Conservation (phyloP, 176 grass and related monocot species). For the Musa itinerans region DNA sequence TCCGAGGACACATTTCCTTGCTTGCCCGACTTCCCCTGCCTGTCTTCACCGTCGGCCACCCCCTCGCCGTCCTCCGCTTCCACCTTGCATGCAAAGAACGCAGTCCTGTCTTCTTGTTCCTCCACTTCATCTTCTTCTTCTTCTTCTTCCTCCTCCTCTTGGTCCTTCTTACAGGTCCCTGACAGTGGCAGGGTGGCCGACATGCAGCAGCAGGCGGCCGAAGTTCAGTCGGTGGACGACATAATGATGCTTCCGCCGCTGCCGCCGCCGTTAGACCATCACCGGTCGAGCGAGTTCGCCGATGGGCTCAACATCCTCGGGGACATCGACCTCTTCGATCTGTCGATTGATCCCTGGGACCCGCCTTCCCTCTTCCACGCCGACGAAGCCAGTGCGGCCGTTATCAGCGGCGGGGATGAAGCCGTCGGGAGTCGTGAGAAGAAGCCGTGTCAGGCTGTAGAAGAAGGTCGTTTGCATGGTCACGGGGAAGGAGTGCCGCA, state of each 20-base stretch:
- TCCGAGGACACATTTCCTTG: slow-evolving; percentile 55
- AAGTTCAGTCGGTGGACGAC: neutral
- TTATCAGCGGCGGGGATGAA: too few species aligned
- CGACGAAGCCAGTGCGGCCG: neutral
- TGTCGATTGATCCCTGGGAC: slow-evolving; percentile 67
- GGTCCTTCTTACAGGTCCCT: slow-evolving; percentile 3
- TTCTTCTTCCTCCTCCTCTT: slow-evolving; percentile 26
- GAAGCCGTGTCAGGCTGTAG: neutral
- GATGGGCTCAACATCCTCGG: slow-evolving; percentile 30
- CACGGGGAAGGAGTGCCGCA: neutral
- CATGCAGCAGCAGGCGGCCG: neutral
- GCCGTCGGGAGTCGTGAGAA: too few species aligned
- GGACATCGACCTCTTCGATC: slow-evolving; percentile 41
- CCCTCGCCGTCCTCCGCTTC: slow-evolving; percentile 8
- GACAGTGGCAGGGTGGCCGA: neutral
- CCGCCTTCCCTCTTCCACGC: slow-evolving; percentile 30
- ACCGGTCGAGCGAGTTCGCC: neutral
- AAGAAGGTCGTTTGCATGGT: neutral
- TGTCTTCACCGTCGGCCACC: slow-evolving; percentile 46
- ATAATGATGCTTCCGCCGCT: neutral
- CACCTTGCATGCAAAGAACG: neutral
- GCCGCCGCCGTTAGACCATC: neutral
- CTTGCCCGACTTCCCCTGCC: slow-evolving; percentile 63
- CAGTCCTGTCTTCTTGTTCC: slow-evolving; percentile 24
- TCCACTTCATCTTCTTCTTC: slow-evolving; percentile 55